phyloP scores from a whole-genome alignment of 2,329 filamentous ascomycete species.

The Fusarium zealandicum region DNA sequence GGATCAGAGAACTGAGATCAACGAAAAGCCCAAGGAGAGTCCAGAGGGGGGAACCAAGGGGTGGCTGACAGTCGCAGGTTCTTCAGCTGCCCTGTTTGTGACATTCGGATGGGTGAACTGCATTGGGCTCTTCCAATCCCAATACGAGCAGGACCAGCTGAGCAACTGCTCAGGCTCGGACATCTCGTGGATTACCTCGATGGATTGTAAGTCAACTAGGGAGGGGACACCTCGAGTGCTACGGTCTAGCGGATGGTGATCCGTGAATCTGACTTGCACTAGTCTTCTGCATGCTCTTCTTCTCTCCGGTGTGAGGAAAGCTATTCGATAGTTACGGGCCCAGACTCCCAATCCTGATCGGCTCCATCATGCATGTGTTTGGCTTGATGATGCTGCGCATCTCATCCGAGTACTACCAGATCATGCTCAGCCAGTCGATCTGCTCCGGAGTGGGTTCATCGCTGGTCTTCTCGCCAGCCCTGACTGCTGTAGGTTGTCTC shows the following conservation, averaged over 20 bases:
- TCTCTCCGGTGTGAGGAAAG: conserved; percentile 36
- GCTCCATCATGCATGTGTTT: conserved; percentile 61
- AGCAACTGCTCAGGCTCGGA: conserved; percentile 52
- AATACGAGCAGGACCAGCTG: conserved; percentile 55
- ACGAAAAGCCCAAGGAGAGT: neutral
- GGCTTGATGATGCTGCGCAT: conserved; percentile 66
- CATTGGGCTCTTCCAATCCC: conserved; percentile 57
- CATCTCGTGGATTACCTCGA: conserved; percentile 59
- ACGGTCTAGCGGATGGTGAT: neutral
- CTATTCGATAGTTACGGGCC: conserved; percentile 68
- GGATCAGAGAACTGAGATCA: neutral
- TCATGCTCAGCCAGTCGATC: conserved; percentile 38
- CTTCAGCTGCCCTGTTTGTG: conserved; percentile 33
- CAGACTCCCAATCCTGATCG: conserved; percentile 55
- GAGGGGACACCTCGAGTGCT: neutral
- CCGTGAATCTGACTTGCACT: neutral
- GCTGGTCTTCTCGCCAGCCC: conserved; percentile 22
- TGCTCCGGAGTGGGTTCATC: conserved; percentile 27
- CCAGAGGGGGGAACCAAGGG: conserved; percentile 21
- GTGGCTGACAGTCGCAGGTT: conserved; percentile 29
- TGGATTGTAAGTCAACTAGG: conserved; percentile 44
- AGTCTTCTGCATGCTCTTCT: conserved; percentile 46
- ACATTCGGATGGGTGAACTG: conserved; percentile 41
- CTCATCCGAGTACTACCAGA: conserved; percentile 42
- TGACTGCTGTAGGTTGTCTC: conserved; percentile 20